phyloP scores from a whole-genome alignment of 2,329 filamentous ascomycete species.

The Harringtonia aguacate region DNA sequence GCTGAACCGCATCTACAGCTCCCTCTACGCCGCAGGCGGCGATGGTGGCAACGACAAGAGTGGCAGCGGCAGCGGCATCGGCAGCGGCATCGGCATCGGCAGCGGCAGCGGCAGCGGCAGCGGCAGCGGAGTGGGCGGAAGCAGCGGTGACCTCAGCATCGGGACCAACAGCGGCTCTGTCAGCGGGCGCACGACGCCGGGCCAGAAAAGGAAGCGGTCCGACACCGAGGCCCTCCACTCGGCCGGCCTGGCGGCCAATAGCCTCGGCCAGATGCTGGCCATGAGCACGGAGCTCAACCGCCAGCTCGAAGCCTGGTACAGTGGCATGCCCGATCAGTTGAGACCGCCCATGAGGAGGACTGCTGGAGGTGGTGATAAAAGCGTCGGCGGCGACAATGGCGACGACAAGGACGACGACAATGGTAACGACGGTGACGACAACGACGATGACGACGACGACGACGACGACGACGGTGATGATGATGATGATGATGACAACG shows the following conservation, averaged over 20 bases:
- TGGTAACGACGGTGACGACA: slow-evolving; percentile 26
- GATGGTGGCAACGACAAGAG: too few relatives aligned
- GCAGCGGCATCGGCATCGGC: background rate
- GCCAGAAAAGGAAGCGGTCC: too few relatives aligned
- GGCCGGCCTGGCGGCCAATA: slow-evolving; percentile 5
- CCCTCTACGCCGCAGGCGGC: slow-evolving; percentile 24
- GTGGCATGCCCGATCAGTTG: slow-evolving; percentile 23
- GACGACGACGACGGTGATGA: background rate
- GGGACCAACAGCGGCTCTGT: too few relatives aligned
- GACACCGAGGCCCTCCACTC: too few relatives aligned
- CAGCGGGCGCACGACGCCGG: too few relatives aligned
- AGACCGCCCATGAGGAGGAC: slow-evolving; percentile 42
- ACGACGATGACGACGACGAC: slow-evolving; percentile 35
- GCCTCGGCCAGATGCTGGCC: slow-evolving; percentile 18
- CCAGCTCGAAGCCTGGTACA: slow-evolving; percentile 27
- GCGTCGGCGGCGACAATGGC: slow-evolving; percentile 5
- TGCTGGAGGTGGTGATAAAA: too few relatives aligned
- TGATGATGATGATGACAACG: background rate
- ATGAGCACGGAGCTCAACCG: slow-evolving; percentile 25
- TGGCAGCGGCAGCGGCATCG: too few relatives aligned
- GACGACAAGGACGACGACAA: slow-evolving; percentile 21
- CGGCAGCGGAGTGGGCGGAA: too few relatives aligned
- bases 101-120: too few relatives aligned
- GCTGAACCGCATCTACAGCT: slow-evolving; percentile 30
- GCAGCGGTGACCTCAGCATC: too few relatives aligned